These are phyloP conservation scores for Sphagnum magellanicum DNA, from an alignment of 228 moss, liverwort and hornwort species.

Conservation along the genomic window DNA sequence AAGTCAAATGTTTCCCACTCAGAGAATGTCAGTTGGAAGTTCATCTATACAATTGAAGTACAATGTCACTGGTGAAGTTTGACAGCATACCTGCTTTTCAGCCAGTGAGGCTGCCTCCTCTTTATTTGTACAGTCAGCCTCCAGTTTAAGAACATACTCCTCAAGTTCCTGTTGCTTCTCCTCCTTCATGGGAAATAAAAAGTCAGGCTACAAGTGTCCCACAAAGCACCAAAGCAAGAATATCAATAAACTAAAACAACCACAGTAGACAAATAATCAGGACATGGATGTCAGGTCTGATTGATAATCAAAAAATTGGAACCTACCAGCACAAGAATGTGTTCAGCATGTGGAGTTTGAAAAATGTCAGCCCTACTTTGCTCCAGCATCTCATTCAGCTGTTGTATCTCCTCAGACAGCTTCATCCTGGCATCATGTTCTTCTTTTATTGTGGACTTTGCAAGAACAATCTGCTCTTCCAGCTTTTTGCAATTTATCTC, in stretches of 20 bases:
- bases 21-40: too few species aligned
- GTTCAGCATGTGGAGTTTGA: constrained; percentile 12
- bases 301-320: too few species aligned
- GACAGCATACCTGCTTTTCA: constrained; percentile 19
- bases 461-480: constrained; percentile 16
- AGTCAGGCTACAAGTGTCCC: background rate
- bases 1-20: too few species aligned
- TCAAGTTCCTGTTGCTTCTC: constrained; percentile 7
- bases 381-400: constrained; percentile 21
- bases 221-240: background rate
- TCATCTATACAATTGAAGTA: too few species aligned
- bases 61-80: too few species aligned
- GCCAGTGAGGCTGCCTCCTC: constrained; percentile 17
- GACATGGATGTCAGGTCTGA: background rate
- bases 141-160: constrained; percentile 17
- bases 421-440: constrained; percentile 18
- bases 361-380: constrained; percentile 12
- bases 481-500: constrained; percentile 6
- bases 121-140: constrained; percentile 25
- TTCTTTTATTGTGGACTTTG: constrained; percentile 16
- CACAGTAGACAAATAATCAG: background rate
- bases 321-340: background rate
- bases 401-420: constrained; percentile 26
- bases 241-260: background rate
- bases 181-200: constrained; percentile 1